Conservation (phyloP, 1,284 basidiomycete genomes). For the Heterobasidion annosum region DNA sequence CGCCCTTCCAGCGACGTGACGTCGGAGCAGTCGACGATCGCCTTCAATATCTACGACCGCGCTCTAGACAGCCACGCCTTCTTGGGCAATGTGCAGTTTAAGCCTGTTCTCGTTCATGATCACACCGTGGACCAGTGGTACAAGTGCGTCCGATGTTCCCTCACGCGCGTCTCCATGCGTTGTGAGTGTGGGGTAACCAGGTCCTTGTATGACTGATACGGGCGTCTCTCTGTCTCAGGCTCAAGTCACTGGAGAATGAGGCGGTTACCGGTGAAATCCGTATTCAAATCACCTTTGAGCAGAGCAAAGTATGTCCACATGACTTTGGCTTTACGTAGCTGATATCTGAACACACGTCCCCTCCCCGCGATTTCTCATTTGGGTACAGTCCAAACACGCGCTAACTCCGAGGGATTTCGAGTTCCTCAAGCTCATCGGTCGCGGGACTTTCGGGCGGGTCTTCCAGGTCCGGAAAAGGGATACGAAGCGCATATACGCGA, state of each 20-base stretch:
- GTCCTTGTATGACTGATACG: neutral
- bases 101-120: constrained; percentile 83
- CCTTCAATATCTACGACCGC: constrained; percentile 92
- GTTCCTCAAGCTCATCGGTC: constrained; percentile 97
- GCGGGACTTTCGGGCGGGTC: constrained; percentile 98
- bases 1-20: constrained; percentile 76
- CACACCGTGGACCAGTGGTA: constrained; percentile 98
- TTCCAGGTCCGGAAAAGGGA: constrained; percentile 98
- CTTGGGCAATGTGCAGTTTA: constrained; percentile 87
- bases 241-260: constrained; percentile 74
- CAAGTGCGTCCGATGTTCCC: constrained; percentile 46
- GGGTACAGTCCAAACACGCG: constrained; percentile 63
- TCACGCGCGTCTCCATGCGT: neutral
- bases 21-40: constrained; percentile 79
- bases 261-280: constrained; percentile 87
- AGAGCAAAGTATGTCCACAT: constrained; percentile 62
- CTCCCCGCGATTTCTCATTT: neutral
- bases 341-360: constrained; percentile 6
- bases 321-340: constrained; percentile 7
- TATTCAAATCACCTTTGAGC: constrained; percentile 91
- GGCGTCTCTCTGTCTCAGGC: constrained; percentile 31
- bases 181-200: constrained; percentile 11
- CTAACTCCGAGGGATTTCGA: constrained; percentile 93
- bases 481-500: constrained; percentile 98
- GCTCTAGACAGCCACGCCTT: constrained; percentile 77